Percentiles rank a stretch among this genome's conserved stretches.
Conservation (phyloP, 768 basidiomycete species). For the Hygrophoropsis aurantiaca region DNA sequence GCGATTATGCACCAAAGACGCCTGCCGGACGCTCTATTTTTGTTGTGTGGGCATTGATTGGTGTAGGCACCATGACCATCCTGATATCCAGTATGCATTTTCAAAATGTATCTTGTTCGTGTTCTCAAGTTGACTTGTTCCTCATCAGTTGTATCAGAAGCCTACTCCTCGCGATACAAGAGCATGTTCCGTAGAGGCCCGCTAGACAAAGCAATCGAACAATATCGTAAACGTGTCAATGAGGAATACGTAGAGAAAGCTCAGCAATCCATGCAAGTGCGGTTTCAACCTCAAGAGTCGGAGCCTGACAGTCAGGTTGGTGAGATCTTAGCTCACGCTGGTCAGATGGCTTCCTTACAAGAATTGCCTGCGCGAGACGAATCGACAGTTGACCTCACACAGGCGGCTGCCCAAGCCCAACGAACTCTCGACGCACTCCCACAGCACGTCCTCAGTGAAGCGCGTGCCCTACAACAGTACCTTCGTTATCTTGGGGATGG, state of each 20-base stretch:
- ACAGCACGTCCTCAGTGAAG: constrained; percentile 34
- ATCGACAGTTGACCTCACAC: not conserved
- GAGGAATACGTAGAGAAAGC: constrained; percentile 13
- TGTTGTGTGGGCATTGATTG: constrained; percentile 75
- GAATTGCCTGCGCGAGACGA: not conserved
- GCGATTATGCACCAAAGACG: constrained; percentile 59
- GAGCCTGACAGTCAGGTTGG: not conserved
- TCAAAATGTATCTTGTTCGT: not conserved
- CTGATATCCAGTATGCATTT: constrained; percentile 59
- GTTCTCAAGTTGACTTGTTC: not conserved
- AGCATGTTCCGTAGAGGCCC: constrained; percentile 45
- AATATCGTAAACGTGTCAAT: constrained; percentile 36
- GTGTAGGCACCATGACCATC: constrained; percentile 75
- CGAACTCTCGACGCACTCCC: constrained; percentile 39
- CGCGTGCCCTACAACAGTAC: constrained; percentile 40
- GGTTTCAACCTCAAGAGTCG: constrained; percentile 1
- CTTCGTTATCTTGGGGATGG: constrained; percentile 32
- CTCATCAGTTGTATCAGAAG: constrained; percentile 61
- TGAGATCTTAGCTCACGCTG: not conserved
- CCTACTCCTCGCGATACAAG: constrained; percentile 66
- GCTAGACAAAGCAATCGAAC: constrained; percentile 46
- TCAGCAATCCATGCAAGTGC: constrained; percentile 3
- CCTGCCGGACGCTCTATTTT: constrained; percentile 76
- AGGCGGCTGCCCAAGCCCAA: constrained; percentile 19
- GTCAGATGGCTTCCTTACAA: not conserved